Evolutionary conservation across 106 monocot species (phyloP), one percentile per base, ranked within the genome.

Genomic region (Agapanthus africanus): DNA sequence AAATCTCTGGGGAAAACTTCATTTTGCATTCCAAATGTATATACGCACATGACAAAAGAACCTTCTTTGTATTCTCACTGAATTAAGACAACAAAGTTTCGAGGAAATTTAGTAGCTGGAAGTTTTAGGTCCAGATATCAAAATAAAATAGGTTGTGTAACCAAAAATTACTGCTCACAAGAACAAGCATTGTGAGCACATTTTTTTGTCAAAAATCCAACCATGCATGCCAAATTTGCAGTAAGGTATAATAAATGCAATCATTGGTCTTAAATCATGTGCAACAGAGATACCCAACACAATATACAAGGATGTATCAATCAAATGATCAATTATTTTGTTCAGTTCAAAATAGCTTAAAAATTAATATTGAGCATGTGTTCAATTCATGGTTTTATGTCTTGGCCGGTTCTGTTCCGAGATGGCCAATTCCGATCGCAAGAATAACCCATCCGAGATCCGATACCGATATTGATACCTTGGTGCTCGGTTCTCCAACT

Each of bases 31-130:
- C 59, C 67, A 75, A 41, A 28, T 75, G 75, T 67, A 75, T 42
- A 75, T 59, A 75, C 3, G 75, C 67, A 54, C 67, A 75, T 30
- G 75, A 75, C 35, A 75, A 46, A 67, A 75, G 75, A 40, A 68
- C 68, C 27, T 60, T 75, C 68, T 75, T 75, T 21, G 68, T 75
- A 68, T 59, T 75, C 40, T 75, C 75, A 61, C 75, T 75, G 68
- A 35, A 26, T 26, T 46, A n/a, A 19, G 44, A 73, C 37, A 11
- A 65, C 64, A 65, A 25, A 65, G 25, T 1, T 52, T 18, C 33
- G 4, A 57, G 61, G 18, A 35, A 36, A n/a, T 62, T 36, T 62
- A 36, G 35, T 36, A 28, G 0, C 18, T 62, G 6, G 35, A 59
- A 59, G 33, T 37, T 22, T 63, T 6, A 27, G 37, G 5, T 65